Conservation (phyloP, 495 filamentous ascomycete species). For the Penicillium silybi region DNA sequence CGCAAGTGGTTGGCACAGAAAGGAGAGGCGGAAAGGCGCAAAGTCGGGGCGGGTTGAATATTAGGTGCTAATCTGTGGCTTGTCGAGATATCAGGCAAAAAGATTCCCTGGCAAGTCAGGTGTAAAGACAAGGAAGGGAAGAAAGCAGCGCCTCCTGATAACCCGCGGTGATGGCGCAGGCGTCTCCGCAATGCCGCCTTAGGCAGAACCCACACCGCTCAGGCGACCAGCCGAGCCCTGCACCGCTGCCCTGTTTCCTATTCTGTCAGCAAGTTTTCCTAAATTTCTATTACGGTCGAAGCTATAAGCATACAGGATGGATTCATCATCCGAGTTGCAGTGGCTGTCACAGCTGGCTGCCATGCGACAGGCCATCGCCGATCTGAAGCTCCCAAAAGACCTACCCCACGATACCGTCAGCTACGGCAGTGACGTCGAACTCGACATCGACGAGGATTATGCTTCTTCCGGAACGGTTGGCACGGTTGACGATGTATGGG, state of each 20-base stretch:
- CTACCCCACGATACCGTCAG: slow-evolving; percentile 33
- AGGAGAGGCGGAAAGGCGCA: not conserved
- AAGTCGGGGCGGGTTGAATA: not conserved
- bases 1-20: slow-evolving; percentile 5
- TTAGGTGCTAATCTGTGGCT: not conserved
- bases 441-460: slow-evolving; percentile 59
- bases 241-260: slow-evolving; percentile 10
- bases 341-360: slow-evolving; percentile 68
- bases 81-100: not conserved
- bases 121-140: not conserved
- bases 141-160: slow-evolving; percentile 15
- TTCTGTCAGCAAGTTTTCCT: not conserved
- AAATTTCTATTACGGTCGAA: not conserved
- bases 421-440: slow-evolving; percentile 55
- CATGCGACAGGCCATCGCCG: slow-evolving; percentile 71
- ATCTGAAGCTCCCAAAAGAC: slow-evolving; percentile 55
- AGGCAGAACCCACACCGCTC: slow-evolving; percentile 13
- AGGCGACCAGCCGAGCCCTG: slow-evolving; percentile 7
- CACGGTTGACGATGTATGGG: slow-evolving; percentile 81
- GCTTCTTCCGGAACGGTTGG: slow-evolving; percentile 57
- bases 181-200: slow-evolving; percentile 15
- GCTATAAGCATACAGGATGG: slow-evolving; percentile 14
- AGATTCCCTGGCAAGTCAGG: not conserved
- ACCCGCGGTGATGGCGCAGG: slow-evolving; percentile 12
- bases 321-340: slow-evolving; percentile 49